Base-by-base conservation (phyloP, 208 protist genomes). In the Acanthamoeba castellanii region DNA sequence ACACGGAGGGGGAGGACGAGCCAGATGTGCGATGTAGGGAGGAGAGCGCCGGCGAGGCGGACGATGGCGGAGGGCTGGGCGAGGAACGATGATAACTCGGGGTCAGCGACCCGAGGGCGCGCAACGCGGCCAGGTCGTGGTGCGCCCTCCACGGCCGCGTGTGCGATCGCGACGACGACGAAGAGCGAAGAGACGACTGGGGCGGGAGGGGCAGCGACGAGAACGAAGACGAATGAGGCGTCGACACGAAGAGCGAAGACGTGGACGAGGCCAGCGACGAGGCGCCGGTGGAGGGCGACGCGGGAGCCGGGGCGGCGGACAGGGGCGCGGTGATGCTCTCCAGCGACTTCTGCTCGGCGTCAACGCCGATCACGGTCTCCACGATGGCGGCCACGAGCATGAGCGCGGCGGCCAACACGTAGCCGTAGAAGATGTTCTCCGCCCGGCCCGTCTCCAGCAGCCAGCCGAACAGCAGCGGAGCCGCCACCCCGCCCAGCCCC, bases 381-480 rank as follows among this genome's bases (percentile, higher is more conserved):
- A 93, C 64, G 27, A 68, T 11, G 64, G 88, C 88, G 7, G 88
- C 88, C 3, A n/a, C 16, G 11, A 78, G 37, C 88, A 93, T 93
- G 27, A 93, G 68, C 11, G 42, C 47, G 22, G 88, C 55, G 9
- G 61, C 88, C 3, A 30, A 22, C 61, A 93, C 22, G 42, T 93
- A 93, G 14, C 88, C 88, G 30, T 78, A 93, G 20, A 93, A 55
- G 9, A 93, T 78, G 30, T 93, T 70, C 34, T 37, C 25, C n/a
- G 61, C 37, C 27, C 45, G 61, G 20, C 52, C 30, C 5, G 88
- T 78, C 55, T 70, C 61, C 37, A 93, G n/a, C 22, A 93, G 59
- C 20, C 47, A 70, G 22, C 88, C 88, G 47, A 93, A 93, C 88
- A 93, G 45, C 55, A 93, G 7, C 16, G 88, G 88, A 14, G 61